Conservation (phyloP, 768 basidiomycete species). For the Mycena belliarum region DNA sequence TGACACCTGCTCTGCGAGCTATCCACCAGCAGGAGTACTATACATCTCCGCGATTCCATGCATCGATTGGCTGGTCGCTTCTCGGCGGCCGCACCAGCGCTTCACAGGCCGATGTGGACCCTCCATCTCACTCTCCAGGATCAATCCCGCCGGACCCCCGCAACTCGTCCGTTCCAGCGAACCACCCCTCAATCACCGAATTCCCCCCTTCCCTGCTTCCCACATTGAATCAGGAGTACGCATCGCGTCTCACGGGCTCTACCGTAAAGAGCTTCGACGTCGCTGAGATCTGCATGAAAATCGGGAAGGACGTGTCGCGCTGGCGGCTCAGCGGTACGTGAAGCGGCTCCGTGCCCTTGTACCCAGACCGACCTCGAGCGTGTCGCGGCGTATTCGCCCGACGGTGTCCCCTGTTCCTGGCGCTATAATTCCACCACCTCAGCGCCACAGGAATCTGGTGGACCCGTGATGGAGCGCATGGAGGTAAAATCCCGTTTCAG, state of each 20-base stretch:
- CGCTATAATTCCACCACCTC: constrained; percentile 1
- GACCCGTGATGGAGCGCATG: constrained; percentile 8
- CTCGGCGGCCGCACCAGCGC: constrained; percentile 38
- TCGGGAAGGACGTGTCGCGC: constrained; percentile 63
- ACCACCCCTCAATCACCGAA: constrained; percentile 41
- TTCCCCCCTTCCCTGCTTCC: constrained; percentile 52
- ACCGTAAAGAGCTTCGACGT: constrained; percentile 53
- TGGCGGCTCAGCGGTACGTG: constrained; percentile 38
- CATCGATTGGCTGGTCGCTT: constrained; percentile 87
- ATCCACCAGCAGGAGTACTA: constrained; percentile 84
- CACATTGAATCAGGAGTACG: constrained; percentile 50
- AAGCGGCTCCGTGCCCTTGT: too few species aligned
- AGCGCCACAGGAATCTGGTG: constrained; percentile 2
- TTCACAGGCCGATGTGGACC: background rate
- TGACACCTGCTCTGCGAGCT: constrained; percentile 57
- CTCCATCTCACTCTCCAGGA: constrained; percentile 1
- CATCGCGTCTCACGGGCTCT: constrained; percentile 37
- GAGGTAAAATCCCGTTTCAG: background rate
- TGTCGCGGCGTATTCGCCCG: too few species aligned
- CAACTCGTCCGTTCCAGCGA: constrained; percentile 15
- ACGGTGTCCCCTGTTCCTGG: background rate
- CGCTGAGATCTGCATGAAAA: constrained; percentile 59
- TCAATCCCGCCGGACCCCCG: constrained; percentile 14
- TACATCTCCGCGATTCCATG: constrained; percentile 77
- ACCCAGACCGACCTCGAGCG: too few species aligned